phyloP scores from a whole-genome alignment of 441 rosid species.

The Omphalea diandra region DNA sequence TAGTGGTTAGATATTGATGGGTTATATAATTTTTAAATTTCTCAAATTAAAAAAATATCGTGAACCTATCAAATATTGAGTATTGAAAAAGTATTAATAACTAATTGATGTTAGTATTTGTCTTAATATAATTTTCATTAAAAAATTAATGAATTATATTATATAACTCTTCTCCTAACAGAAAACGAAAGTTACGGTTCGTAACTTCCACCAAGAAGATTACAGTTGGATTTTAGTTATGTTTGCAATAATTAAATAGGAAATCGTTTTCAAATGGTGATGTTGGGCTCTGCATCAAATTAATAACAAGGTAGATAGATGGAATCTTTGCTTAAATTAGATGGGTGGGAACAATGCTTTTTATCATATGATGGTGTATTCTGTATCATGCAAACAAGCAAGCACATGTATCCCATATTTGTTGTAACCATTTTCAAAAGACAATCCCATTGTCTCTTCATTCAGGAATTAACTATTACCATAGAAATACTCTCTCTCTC shows the following conservation, averaged over 20 bases:
- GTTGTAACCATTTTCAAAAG: constrained; percentile 9
- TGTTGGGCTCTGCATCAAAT: neutral
- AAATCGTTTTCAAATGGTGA: neutral
- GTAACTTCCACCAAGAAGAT: constrained; percentile 9
- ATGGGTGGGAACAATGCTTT: constrained; percentile 2
- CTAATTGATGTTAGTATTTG: too few species aligned
- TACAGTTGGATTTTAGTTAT: neutral
- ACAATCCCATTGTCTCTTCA: constrained; percentile 14
- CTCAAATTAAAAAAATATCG: too few species aligned
- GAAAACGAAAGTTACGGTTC: constrained; percentile 1
- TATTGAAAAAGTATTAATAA: too few species aligned
- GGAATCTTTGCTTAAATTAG: constrained; percentile 14
- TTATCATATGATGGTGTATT: constrained; percentile 1
- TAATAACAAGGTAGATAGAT: neutral
- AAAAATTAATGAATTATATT: too few species aligned
- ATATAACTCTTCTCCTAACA: neutral
- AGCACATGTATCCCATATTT: constrained; percentile 16
- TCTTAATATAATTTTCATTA: too few species aligned
- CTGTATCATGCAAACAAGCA: neutral
- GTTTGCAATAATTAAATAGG: neutral
- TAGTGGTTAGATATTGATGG: too few species aligned
- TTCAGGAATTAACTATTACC: neutral
- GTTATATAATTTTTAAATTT: too few species aligned
- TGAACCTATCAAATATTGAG: too few species aligned
- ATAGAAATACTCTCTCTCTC: neutral